Evolutionary conservation across 352 stramenopile species (phyloP), one percentile per base, ranked within the genome.

Genomic region (Pythium rishiriense): DNA sequence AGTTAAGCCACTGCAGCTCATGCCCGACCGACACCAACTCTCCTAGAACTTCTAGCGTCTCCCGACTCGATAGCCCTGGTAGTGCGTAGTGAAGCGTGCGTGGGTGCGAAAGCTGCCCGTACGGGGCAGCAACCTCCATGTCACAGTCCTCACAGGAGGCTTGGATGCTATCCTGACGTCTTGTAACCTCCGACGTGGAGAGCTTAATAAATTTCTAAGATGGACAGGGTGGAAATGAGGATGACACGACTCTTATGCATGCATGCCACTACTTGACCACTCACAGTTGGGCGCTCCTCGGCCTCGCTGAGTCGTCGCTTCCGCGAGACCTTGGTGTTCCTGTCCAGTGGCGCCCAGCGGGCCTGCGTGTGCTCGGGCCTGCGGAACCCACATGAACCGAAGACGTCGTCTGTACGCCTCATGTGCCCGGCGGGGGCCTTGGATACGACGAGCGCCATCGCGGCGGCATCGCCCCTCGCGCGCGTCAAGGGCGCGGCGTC

Each of bases 1-100:
- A 43, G 28, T 70, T 61, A 0, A 70, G 43, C 63, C 54, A 70
- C 35, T 57, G 51, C 1, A 70, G 55, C 24, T 70, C 63, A 51
- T 62, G 49, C 3, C 56, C 48, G 12, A 54, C 49, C 10, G 43
- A 43, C 29, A 42, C 54, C 8, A 70, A 43, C 33, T 70, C 63
- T 21, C 48, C 29, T 6, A 70, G 37, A 6, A 70, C 4, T 3
- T 28, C 14, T 11, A 55, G 35, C 22, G 63, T 70, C 55, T 65
- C 55, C 0, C 19, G 17, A 21, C 63, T 70, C 25, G 63, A 70
- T 11, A 70, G 50, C 8, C 49, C 49, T 5, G 63, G 63, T 7
- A 70, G 55, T 2, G 63, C 63, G 39, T 56, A 70, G 52, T 64
- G 53, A 3, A 69, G 54, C 28, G 54, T 43, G 9, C 53, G 47